Conservation (phyloP, 2,329 filamentous ascomycete genomes). For the Pseudocercospora eumusae region DNA sequence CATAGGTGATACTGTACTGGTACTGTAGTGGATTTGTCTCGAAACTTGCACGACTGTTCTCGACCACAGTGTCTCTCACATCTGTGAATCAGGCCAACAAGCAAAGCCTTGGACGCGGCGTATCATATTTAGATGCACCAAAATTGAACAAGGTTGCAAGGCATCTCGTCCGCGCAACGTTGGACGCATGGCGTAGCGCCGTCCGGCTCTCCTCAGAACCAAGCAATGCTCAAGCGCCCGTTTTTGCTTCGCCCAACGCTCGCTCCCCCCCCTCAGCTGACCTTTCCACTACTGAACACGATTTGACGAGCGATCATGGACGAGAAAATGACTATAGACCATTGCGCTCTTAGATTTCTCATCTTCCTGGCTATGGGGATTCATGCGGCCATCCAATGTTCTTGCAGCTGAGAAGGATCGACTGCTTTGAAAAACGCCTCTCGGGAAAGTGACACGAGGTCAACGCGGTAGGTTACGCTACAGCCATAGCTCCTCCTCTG, state of each 20-base stretch:
- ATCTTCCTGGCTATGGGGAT: not conserved
- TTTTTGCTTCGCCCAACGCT: not conserved
- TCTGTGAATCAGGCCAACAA: too few relatives aligned
- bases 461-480: slow-evolving; percentile 3
- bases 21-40: too few relatives aligned
- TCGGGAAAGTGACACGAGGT: not conserved
- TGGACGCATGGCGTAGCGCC: not conserved
- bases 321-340: not conserved
- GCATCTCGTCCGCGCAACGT: not conserved
- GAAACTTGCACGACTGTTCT: too few relatives aligned
- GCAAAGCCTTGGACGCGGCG: too few relatives aligned
- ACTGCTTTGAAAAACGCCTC: not conserved
- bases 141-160: too few relatives aligned
- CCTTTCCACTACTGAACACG: not conserved
- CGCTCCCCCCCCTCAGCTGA: not conserved
- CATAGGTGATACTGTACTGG: too few relatives aligned
- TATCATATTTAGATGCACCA: too few relatives aligned
- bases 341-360: not conserved
- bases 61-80: too few relatives aligned
- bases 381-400: not conserved
- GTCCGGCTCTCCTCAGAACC: slow-evolving; percentile 4
- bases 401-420: not conserved
- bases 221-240: not conserved
- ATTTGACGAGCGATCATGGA: not conserved
- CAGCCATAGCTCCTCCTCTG: slow-evolving; percentile 1